Base-by-base conservation (phyloP, 2,329 filamentous ascomycete genomes). In the Paecilomyces formosus region DNA sequence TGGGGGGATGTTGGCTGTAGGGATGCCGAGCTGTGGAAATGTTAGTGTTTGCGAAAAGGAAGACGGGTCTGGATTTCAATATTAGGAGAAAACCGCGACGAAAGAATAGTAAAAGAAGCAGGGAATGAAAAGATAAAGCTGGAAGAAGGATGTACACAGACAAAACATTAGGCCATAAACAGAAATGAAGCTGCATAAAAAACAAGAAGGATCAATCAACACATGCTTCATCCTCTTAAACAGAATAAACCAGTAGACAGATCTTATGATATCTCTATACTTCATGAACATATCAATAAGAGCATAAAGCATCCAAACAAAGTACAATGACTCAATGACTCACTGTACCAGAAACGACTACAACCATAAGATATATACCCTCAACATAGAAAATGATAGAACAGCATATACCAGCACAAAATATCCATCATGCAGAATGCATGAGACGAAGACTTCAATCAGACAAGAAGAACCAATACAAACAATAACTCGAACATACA, bases 1-100 rank as follows among this genome's bases (percentile, higher is more conserved):
- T 60, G 87, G 76, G 8, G 86, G 86, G 68, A 88, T 88, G 79
- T 97, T 99, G 71, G 94, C 94, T 1, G 94, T 97, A 2, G 94
- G 94, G 72, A 97, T 97, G 66, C 93, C 93, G 71, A 97, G 89
- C 87, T 95, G 21, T 53, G 49, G 8, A 52, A 6, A 15, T 52
- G 39, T 45, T 45, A 45, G 39, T 45, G 7, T 39, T 6, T 39
- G 33, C n/a, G n/a, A 39, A 39, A 15, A 39, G 12, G 12, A n/a
- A 39, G 13, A 39, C n/a, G n/a, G n/a, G n/a, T 39, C 24, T 26
- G 24, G 2, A 12, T 39, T 6, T 39, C 11, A 39, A 39, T 5
- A 6, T 13, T n/a, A 12, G 1, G 5, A 4, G 12, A 2, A n/a
- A 39, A n/a, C 4, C 15, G 4, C 6, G 9, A 39, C 13, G 15